Percentiles rank a stretch among this genome's conserved stretches.
These are phyloP conservation scores for Puccinia hordei DNA, from an alignment of 1,284 basidiomycete species.

Conservation along the genomic window DNA sequence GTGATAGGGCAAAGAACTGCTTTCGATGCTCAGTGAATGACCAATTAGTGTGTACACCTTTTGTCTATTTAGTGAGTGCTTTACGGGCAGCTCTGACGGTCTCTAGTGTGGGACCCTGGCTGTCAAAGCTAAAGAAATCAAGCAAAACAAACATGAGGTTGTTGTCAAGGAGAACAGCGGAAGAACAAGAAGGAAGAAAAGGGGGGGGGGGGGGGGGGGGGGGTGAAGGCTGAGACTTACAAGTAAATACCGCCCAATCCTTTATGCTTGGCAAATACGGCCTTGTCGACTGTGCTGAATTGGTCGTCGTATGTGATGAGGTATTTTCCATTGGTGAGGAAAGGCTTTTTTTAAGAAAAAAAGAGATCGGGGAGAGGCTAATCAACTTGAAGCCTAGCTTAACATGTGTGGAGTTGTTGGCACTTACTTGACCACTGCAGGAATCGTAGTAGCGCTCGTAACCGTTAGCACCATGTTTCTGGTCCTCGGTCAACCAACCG, in stretches of 20 bases:
- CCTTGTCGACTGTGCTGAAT: constrained; percentile 26
- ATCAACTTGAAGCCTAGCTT: background rate
- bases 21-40: too few relatives aligned
- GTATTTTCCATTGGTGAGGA: constrained; percentile 46
- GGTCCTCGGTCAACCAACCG: constrained; percentile 33
- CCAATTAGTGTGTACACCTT: background rate
- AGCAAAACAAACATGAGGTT: too few relatives aligned
- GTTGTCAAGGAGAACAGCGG: background rate
- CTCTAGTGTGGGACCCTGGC: background rate
- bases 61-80: background rate
- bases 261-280: constrained; percentile 25
- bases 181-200: background rate
- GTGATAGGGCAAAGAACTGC: too few relatives aligned
- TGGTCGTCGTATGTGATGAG: constrained; percentile 48
- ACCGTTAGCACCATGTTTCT: constrained; percentile 34
- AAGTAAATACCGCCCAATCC: constrained; percentile 32
- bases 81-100: constrained; percentile 22
- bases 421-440: constrained; percentile 43
- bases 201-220: too few relatives aligned
- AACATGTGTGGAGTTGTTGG: background rate
- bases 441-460: constrained; percentile 43
- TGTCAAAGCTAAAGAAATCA: constrained; percentile 32
- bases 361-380: background rate
- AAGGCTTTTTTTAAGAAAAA: constrained; percentile 17
- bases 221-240: constrained; percentile 18